Evolutionary conservation across 1,284 basidiomycete genomes (phyloP), one percentile per base, ranked within the genome.

Genomic region (Puccinia hordei): DNA sequence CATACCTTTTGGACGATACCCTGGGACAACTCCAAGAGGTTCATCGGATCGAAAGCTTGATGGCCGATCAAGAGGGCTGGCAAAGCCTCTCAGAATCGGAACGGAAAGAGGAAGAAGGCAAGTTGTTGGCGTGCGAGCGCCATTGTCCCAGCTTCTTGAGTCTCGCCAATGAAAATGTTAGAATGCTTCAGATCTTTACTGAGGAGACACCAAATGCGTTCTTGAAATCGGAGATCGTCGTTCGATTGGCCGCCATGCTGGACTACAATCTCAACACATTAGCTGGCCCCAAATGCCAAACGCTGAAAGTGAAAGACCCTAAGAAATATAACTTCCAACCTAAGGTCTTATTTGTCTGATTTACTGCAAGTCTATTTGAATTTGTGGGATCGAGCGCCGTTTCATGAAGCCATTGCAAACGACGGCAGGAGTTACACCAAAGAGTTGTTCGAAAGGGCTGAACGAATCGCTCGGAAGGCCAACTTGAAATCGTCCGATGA

Each of bases 1-100:
- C 97, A 0, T 99, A 95, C 86, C 91, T 99, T 81, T 91, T 99
- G 88, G 96, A 99, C 85, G 97, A 99, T 85, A 96, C 95, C 5
- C 88, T 99, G 75, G 91, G 91, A 83, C 93, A 95, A 83, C 88
- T 99, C 72, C 88, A 90, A 8, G 93, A 95, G 85, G 95, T 99
- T 82, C 91, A 93, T 85, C 90, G 89, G 68, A 91, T 98, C 76
- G 92, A 98, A 85, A 87, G 87, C 0, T 92, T 95, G 85, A 95
- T 95, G 91, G 90, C 90, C 57, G 90, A 94, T 85, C 87, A 88
- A 57, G 89, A 86, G 3, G 86, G 88, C 0, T 98, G 93, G 92
- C 87, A 89, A 35, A 87, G 90, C 0, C 87, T 90, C 80, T 86
- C 93, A 0, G 84, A 87, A 22, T 90, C 92, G 75, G 90, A 98